Conservation (phyloP, 2,329 filamentous ascomycete genomes). For the Aphanoascus verrucosus region DNA sequence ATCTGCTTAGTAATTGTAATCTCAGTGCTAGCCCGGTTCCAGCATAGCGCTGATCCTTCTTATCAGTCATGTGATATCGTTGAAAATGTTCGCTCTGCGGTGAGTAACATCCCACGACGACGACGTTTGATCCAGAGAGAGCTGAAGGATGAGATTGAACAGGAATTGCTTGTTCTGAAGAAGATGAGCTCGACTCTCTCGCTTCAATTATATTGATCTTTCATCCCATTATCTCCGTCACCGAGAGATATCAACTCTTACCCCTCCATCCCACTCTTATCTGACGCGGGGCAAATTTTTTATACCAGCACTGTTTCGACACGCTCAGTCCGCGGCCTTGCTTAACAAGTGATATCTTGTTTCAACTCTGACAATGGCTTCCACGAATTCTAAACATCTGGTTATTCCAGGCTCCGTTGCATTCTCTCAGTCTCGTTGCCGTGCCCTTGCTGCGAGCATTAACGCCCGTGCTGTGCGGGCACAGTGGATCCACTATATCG, state of each 20-base stretch:
- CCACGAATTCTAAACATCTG: conserved; percentile 25
- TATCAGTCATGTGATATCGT: background rate
- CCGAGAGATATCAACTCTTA: background rate
- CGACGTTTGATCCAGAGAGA: background rate
- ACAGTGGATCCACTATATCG: conserved; percentile 53
- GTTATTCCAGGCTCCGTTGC: conserved; percentile 35
- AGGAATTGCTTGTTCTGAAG: background rate
- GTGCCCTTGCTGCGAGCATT: conserved; percentile 34
- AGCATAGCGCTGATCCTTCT: background rate
- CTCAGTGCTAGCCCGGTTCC: too few species aligned
- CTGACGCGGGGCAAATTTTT: conserved; percentile 9
- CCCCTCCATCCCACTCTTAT: conserved; percentile 4
- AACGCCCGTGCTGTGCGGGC: conserved; percentile 36
- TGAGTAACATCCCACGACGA: background rate
- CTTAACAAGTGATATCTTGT: background rate
- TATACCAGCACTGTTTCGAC: background rate
- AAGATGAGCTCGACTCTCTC: background rate
- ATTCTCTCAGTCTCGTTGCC: conserved; percentile 37
- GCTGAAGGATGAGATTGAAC: background rate
- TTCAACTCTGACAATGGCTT: conserved; percentile 24
- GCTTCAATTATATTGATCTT: background rate
- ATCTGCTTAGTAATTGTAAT: background rate
- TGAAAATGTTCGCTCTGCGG: background rate
- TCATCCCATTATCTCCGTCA: background rate
- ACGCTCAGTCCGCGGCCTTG: background rate